These are phyloP conservation scores for Choanephora cucurbitarum DNA, from an alignment of 371 early-diverging fungal species.

Conservation along the genomic window DNA sequence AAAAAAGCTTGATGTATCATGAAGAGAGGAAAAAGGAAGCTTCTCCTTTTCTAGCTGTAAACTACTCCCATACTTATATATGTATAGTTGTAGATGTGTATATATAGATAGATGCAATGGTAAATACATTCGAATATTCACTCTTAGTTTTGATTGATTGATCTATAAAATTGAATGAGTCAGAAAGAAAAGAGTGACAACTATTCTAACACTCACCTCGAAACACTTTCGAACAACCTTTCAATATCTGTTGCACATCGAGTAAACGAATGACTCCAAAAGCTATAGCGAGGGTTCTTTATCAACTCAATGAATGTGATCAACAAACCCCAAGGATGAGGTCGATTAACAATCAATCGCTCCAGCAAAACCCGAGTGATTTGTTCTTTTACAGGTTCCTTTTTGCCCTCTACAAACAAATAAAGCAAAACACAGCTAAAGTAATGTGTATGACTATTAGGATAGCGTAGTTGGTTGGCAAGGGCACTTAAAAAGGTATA, in stretches of 20 bases:
- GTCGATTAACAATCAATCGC: conserved; percentile 93
- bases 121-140: no score
- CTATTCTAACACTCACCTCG: no score
- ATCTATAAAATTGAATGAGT: not conserved
- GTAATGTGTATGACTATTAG: conserved; percentile 95
- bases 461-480: conserved; percentile 96
- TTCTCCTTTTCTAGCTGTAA: no score
- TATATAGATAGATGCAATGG: no score
- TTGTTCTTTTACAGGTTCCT: conserved; percentile 89
- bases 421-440: conserved; percentile 83
- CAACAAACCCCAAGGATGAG: conserved; percentile 97
- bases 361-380: conserved; percentile 94
- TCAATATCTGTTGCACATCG: conserved; percentile 73
- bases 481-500: conserved; percentile 89
- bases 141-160: not conserved
- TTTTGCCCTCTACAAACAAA: conserved; percentile 79
- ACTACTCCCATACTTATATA: no score
- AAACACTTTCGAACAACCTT: conserved; percentile 71
- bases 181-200: no score
- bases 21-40: no score
- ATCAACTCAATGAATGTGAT: conserved; percentile 96
- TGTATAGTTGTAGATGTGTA: no score
- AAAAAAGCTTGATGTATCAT: no score
- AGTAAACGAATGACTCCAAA: conserved; percentile 84
- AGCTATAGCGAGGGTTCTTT: conserved; percentile 87